Evolutionary conservation across 1,284 basidiomycete species (phyloP).

Genomic region (Cutaneotrichosporon mucoides): DNA sequence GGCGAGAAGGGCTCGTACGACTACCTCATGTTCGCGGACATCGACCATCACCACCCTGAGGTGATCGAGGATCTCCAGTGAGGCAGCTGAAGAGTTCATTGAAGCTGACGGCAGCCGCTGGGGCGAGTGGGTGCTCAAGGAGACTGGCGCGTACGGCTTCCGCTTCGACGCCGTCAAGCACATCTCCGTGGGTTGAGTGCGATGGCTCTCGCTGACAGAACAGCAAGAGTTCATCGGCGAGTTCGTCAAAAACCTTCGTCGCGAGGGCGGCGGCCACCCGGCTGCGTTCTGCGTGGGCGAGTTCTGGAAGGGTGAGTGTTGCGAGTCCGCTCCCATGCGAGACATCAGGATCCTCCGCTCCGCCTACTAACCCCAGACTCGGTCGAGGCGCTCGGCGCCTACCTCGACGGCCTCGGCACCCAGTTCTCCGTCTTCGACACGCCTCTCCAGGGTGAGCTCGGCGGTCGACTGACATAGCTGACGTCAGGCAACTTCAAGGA

Average conservation of each 20-base stretch:
- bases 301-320: conserved; percentile 52
- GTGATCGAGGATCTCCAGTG: conserved; percentile 53
- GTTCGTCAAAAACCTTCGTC: conserved; percentile 54
- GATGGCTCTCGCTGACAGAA: too few relatives aligned
- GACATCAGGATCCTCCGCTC: not conserved
- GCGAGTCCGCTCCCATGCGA: too few relatives aligned
- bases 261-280: conserved; percentile 47
- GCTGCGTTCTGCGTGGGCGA: conserved; percentile 55
- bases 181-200: conserved; percentile 26
- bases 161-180: conserved; percentile 81
- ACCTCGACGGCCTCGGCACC: conserved; percentile 50
- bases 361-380: conserved; percentile 31
- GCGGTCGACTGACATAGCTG: not conserved
- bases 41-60: conserved; percentile 74
- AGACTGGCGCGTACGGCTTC: conserved; percentile 74
- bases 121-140: conserved; percentile 61
- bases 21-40: conserved; percentile 48
- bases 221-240: conserved; percentile 52
- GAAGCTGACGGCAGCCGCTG: conserved; percentile 48
- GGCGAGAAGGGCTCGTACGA: conserved; percentile 52
- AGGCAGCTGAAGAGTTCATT: conserved; percentile 1
- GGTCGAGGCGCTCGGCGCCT: conserved; percentile 35
- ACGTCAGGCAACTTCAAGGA: conserved; percentile 51
- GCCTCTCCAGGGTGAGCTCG: conserved; percentile 51
- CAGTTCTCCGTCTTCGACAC: conserved; percentile 59